Evolutionary conservation across 495 filamentous ascomycete genomes (phyloP), one percentile per base, ranked within the genome.

Genomic region (Lasiosphaeria ovina): DNA sequence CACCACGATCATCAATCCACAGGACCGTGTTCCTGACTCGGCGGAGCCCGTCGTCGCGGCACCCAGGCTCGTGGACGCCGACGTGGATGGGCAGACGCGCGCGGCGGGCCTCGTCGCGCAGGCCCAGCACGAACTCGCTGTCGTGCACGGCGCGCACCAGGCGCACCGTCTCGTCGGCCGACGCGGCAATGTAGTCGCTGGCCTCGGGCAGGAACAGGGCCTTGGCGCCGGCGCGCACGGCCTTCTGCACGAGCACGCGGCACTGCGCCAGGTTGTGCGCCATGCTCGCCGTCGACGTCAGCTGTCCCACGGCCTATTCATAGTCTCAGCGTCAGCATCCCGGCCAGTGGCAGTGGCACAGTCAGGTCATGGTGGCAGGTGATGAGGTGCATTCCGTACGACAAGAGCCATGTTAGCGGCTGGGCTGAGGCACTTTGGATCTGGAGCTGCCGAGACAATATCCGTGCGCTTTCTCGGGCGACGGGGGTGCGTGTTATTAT

Each of bases 181-280:
- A 85, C 14, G 79, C 77, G 48, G 83, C 85, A 62, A 96, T 92
- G 78, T 96, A 97, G 75, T 97, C 93, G 59, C 82, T 86, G 45
- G 93, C 93, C 80, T 97, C 92, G 16, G 92, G 94, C 61, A 97
- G 89, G 73, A 97, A 96, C 55, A 97, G 79, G 33, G 89, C 85
- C 77, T 91, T 90, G 11, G 92, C 92, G 38, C 90, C 89, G 57
- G 85, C 87, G 44, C 80, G 77, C 38, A 83, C 87, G 31, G 92
- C 90, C 69, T 90, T 90, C 54, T 79, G 77, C 49, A 94, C 80
- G 40, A 96, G 79, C 47, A 74, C 71, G 44, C 85, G 84, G 67
- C 90, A 94, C 72, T 92, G 89, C 34, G 77, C 69, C 31, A 95
- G 84, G 69, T 97, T 97, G 67, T 90, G 80, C 60, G 83, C 73